phyloP scores from a whole-genome alignment of 176 grass and related monocot genomes.

The Alloteropsis semialata region DNA sequence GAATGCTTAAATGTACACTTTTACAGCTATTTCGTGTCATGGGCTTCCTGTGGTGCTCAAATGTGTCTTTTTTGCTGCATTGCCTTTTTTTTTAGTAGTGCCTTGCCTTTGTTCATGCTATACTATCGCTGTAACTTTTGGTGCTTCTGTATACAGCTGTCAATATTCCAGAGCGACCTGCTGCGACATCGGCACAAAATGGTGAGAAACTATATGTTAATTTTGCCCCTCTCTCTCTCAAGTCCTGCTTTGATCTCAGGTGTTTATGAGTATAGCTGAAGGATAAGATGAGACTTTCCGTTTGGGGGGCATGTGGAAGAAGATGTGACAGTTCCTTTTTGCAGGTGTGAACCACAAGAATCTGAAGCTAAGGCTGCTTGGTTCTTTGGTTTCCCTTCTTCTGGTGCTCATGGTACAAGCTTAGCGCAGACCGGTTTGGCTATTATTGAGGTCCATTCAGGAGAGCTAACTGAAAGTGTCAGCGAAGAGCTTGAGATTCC shows the following conservation, averaged over 20 bases:
- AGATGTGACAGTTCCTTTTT: slow-evolving; percentile 17
- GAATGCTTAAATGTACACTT: slow-evolving; percentile 2
- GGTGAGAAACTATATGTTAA: slow-evolving; percentile 43
- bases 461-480: slow-evolving; percentile 30
- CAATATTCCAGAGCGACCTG: slow-evolving; percentile 80
- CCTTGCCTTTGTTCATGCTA: slow-evolving; percentile 9
- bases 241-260: background rate
- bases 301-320: background rate
- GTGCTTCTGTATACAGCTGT: slow-evolving; percentile 52
- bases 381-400: slow-evolving; percentile 33
- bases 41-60: slow-evolving; percentile 13
- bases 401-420: slow-evolving; percentile 33
- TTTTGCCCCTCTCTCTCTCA: too few species aligned
- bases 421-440: slow-evolving; percentile 25
- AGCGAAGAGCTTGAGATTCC: background rate
- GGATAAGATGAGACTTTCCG: background rate
- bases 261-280: background rate
- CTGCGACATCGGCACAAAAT: slow-evolving; percentile 64
- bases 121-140: slow-evolving; percentile 18
- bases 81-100: too few species aligned
- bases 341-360: slow-evolving; percentile 48
- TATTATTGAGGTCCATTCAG: slow-evolving; percentile 27
- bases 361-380: slow-evolving; percentile 35
- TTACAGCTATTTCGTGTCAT: slow-evolving; percentile 16
- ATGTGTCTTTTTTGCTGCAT: background rate